These are phyloP conservation scores for Aspergillus kassunensis DNA, from an alignment of 495 filamentous ascomycete genomes.

Conservation along the genomic window DNA sequence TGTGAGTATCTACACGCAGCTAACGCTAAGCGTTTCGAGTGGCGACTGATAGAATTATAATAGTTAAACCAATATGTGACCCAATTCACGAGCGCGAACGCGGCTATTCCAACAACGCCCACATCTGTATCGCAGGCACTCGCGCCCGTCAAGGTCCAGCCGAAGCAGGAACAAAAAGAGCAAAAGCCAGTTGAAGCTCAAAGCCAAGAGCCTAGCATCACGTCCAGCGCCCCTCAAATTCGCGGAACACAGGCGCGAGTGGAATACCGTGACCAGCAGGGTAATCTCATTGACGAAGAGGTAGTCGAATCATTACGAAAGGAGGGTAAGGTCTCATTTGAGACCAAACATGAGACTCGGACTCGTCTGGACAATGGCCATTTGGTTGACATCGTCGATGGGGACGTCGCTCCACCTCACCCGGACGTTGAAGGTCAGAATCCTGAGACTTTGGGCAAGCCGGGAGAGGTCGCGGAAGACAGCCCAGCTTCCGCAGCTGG, in stretches of 20 bases:
- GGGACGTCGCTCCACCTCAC: constrained; percentile 69
- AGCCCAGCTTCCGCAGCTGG: constrained; percentile 49
- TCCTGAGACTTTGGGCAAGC: constrained; percentile 52
- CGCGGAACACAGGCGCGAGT: constrained; percentile 73
- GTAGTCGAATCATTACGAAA: constrained; percentile 74
- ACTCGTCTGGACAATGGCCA: constrained; percentile 54
- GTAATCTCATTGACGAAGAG: constrained; percentile 78
- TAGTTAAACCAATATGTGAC: constrained; percentile 45
- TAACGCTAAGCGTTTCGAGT: background rate
- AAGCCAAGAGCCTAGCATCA: constrained; percentile 37
- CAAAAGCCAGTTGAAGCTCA: constrained; percentile 18
- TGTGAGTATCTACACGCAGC: constrained; percentile 66
- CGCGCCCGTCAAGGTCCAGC: constrained; percentile 18
- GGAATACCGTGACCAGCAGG: constrained; percentile 93
- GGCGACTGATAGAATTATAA: constrained; percentile 27
- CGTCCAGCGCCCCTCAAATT: constrained; percentile 47
- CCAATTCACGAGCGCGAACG: constrained; percentile 19
- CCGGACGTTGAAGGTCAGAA: constrained; percentile 75
- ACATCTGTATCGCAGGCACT: constrained; percentile 14
- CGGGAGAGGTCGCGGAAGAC: constrained; percentile 37
- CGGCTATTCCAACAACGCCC: constrained; percentile 27
- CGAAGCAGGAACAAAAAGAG: constrained; percentile 15
- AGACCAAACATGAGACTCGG: constrained; percentile 88
- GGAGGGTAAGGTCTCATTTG: constrained; percentile 85
- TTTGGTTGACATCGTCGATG: constrained; percentile 63